These are phyloP conservation scores for Exophiala aquamarina DNA, from an alignment of 2,329 filamentous ascomycete genomes.

Conservation along the genomic window DNA sequence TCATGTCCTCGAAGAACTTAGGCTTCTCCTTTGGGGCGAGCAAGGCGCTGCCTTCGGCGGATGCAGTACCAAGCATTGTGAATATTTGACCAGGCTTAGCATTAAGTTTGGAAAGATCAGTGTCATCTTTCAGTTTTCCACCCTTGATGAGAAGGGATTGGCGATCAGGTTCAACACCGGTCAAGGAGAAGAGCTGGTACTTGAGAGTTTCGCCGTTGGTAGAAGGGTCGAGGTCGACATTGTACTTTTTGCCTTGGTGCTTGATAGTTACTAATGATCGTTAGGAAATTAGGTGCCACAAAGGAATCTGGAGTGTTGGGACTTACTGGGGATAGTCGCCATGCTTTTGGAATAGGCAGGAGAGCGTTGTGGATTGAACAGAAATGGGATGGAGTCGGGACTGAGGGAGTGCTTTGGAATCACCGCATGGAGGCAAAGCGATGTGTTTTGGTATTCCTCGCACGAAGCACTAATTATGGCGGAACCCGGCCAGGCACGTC, in stretches of 20 bases:
- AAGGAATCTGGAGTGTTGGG: not conserved
- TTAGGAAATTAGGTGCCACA: constrained; percentile 5
- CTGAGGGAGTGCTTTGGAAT: constrained; percentile 13
- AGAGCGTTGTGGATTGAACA: not conserved
- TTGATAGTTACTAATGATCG: constrained; percentile 74
- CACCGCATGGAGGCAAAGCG: constrained; percentile 3
- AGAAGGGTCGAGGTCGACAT: constrained; percentile 83
- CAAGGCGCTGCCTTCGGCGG: constrained; percentile 57
- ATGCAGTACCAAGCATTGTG: constrained; percentile 94
- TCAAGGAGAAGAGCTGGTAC: constrained; percentile 91
- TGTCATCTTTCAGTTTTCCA: constrained; percentile 92
- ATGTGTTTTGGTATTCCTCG: too few species aligned
- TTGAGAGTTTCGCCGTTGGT: constrained; percentile 92
- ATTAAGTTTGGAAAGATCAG: constrained; percentile 76
- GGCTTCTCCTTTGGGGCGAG: constrained; percentile 74
- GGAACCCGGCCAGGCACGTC: constrained; percentile 1
- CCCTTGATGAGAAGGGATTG: constrained; percentile 96
- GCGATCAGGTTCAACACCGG: constrained; percentile 90
- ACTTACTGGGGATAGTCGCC: constrained; percentile 57
- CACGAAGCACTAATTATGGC: too few species aligned
- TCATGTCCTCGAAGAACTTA: constrained; percentile 97
- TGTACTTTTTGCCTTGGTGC: constrained; percentile 92
- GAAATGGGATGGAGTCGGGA: not conserved
- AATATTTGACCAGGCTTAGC: constrained; percentile 84
- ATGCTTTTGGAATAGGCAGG: constrained; percentile 39